A percentile compares a stretch with the other conserved stretches of the same genome.
phyloP scores from a whole-genome alignment of 768 basidiomycete genomes.

The Phallus indusiatus region DNA sequence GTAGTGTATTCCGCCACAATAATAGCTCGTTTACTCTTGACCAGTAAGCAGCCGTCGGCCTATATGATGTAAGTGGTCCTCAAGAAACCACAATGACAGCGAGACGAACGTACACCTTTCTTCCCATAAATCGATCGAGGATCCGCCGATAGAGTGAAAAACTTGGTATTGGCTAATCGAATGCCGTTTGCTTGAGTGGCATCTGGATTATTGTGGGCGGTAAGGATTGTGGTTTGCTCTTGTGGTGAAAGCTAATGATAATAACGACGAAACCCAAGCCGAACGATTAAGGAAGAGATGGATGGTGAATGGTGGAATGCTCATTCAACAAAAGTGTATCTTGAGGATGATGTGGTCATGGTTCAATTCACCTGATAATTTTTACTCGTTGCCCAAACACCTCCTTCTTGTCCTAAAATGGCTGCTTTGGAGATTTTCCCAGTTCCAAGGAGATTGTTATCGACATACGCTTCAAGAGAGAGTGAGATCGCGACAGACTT shows the following conservation, averaged over 20 bases:
- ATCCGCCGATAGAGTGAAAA: conserved; percentile 48
- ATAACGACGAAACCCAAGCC: neutral
- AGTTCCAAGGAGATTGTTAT: conserved; percentile 65
- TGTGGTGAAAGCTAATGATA: conserved; percentile 45
- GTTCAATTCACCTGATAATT: conserved; percentile 47
- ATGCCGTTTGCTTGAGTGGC: conserved; percentile 48
- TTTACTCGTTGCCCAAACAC: conserved; percentile 61
- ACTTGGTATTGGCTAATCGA: conserved; percentile 61
- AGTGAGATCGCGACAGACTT: neutral
- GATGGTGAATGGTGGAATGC: neutral
- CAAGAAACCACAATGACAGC: neutral
- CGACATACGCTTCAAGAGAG: conserved; percentile 58
- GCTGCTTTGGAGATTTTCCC: conserved; percentile 71
- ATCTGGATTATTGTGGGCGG: conserved; percentile 34
- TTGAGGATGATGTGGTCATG: neutral
- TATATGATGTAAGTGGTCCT: conserved; percentile 19
- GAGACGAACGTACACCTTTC: conserved; percentile 50
- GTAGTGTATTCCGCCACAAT: conserved; percentile 66
- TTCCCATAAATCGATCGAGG: conserved; percentile 60
- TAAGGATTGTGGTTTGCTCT: conserved; percentile 53
- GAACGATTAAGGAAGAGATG: neutral
- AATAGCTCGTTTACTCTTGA: conserved; percentile 80
- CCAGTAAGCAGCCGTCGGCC: conserved; percentile 65
- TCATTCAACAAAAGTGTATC: neutral
- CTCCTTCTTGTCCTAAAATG: conserved; percentile 62